Conservation (phyloP, 2,329 filamentous ascomycete genomes). For the Parafenestella ontariensis region DNA sequence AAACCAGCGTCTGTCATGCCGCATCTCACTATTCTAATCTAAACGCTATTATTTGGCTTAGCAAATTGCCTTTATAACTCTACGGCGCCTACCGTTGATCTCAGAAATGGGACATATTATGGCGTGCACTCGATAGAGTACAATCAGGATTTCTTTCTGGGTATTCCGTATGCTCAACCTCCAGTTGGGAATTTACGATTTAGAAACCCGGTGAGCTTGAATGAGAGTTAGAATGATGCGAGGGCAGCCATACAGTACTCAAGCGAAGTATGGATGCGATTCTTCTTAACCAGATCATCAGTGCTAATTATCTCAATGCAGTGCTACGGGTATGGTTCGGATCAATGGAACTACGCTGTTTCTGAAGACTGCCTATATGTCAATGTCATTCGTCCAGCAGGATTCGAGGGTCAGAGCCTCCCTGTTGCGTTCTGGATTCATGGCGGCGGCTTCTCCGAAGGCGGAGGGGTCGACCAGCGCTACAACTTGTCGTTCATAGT, state of each 20-base stretch:
- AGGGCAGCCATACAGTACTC: conserved; percentile 47
- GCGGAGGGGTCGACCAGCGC: conserved; percentile 60
- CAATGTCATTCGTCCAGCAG: conserved; percentile 58
- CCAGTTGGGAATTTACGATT: conserved; percentile 58
- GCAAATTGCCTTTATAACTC: conserved; percentile 10
- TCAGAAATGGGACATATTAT: conserved; percentile 54
- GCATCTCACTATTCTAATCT: conserved; percentile 14
- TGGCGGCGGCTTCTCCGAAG: conserved; percentile 59
- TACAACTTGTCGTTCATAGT: conserved; percentile 60
- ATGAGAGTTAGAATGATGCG: conserved; percentile 49
- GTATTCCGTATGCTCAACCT: conserved; percentile 57
- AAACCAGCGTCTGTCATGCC: conserved; percentile 16
- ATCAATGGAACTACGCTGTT: conserved; percentile 52
- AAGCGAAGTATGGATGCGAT: conserved; percentile 14
- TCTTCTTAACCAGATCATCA: neutral
- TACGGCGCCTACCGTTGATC: conserved; percentile 39
- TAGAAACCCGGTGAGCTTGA: conserved; percentile 55
- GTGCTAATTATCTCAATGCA: conserved; percentile 26
- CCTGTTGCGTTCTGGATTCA: conserved; percentile 65
- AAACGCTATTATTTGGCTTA: conserved; percentile 21
- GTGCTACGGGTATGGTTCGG: conserved; percentile 46
- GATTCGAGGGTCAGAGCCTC: conserved; percentile 45
- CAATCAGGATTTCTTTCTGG: conserved; percentile 56
- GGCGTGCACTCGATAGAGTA: conserved; percentile 50
- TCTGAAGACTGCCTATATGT: conserved; percentile 59